Percentiles rank a stretch among this genome's conserved stretches.
These are phyloP conservation scores for Themeda triandra DNA, from an alignment of 176 grass and related monocot genomes.

Conservation along the genomic window DNA sequence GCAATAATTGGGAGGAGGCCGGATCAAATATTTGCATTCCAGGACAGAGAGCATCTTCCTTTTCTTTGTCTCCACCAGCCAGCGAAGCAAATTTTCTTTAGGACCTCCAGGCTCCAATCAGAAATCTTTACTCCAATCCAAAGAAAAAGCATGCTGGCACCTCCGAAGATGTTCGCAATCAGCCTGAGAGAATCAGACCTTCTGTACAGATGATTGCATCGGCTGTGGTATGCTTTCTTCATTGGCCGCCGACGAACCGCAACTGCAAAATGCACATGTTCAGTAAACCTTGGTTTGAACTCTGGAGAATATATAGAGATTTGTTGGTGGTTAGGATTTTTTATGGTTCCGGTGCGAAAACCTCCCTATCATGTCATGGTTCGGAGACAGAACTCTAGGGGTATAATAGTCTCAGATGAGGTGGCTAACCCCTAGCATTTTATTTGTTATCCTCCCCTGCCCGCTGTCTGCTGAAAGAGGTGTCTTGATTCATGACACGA, in stretches of 20 bases:
- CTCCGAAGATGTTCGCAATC: conserved; percentile 33
- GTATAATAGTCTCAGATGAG: conserved; percentile 20
- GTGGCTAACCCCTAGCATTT: conserved; percentile 14
- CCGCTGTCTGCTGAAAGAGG: conserved; percentile 19
- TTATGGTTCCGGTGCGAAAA: conserved; percentile 19
- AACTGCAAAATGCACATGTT: conserved; percentile 33
- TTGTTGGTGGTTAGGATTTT: conserved; percentile 7
- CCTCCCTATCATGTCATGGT: conserved; percentile 17
- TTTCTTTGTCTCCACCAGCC: conserved; percentile 33
- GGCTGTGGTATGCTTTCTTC: conserved; percentile 4
- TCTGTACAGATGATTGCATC: conserved; percentile 30
- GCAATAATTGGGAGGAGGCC: conserved; percentile 1
- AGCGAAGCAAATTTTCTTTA: conserved; percentile 32
- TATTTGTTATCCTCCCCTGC: conserved; percentile 32
- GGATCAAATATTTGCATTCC: conserved; percentile 33
- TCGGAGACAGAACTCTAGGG: neutral
- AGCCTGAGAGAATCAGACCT: conserved; percentile 26
- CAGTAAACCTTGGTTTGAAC: conserved; percentile 7
- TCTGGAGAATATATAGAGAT: conserved; percentile 9
- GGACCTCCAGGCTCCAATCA: conserved; percentile 37
- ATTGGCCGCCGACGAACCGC: neutral
- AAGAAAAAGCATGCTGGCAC: conserved; percentile 27
- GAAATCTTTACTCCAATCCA: conserved; percentile 27
- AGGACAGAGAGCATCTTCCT: conserved; percentile 36
- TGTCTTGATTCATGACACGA: conserved; percentile 23